A percentile compares a stretch with the other conserved stretches of the same genome.
Conservation (phyloP, 2,329 filamentous ascomycete genomes). For the Purpureocillium takamizusanense region DNA sequence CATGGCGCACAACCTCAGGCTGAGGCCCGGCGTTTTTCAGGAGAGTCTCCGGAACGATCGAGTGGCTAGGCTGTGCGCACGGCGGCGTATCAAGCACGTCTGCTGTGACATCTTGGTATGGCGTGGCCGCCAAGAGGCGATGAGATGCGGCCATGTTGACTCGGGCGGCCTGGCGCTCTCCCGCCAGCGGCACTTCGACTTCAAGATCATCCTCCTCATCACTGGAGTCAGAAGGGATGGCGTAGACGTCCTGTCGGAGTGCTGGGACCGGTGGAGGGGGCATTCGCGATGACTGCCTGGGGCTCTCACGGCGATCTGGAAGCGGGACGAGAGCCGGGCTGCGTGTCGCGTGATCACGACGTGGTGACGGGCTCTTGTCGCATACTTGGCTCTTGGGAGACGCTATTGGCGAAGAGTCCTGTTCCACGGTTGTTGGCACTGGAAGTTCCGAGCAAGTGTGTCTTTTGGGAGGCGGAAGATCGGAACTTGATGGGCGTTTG, state of each 20-base stretch:
- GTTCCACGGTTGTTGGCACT: no score
- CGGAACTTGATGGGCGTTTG: no score
- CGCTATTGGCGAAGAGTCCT: no score
- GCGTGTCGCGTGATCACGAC: no score
- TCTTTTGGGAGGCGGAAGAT: no score
- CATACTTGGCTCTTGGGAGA: no score
- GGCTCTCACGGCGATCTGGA: conserved; percentile 15
- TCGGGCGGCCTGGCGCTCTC: conserved; percentile 7
- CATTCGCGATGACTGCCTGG: conserved; percentile 8
- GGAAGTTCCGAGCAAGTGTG: no score
- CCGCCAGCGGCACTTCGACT: conserved; percentile 21
- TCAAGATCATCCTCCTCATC: conserved; percentile 27
- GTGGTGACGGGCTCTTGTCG: no score
- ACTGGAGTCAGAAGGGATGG: conserved; percentile 3
- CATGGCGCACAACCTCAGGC: not conserved
- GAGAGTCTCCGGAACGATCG: conserved; percentile 11
- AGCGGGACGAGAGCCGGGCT: conserved; percentile 8
- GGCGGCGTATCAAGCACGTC: conserved; percentile 17
- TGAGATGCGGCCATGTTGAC: conserved; percentile 16
- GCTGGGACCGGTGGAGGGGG: conserved; percentile 3
- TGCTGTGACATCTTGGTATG: not conserved
- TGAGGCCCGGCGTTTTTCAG: conserved; percentile 1
- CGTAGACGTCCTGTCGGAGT: not conserved
- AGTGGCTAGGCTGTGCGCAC: conserved; percentile 20
- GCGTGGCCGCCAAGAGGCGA: conserved; percentile 8